Evolutionary conservation across 2,329 filamentous ascomycete species (phyloP).

Genomic region (Dichotomopilus funicola): DNA sequence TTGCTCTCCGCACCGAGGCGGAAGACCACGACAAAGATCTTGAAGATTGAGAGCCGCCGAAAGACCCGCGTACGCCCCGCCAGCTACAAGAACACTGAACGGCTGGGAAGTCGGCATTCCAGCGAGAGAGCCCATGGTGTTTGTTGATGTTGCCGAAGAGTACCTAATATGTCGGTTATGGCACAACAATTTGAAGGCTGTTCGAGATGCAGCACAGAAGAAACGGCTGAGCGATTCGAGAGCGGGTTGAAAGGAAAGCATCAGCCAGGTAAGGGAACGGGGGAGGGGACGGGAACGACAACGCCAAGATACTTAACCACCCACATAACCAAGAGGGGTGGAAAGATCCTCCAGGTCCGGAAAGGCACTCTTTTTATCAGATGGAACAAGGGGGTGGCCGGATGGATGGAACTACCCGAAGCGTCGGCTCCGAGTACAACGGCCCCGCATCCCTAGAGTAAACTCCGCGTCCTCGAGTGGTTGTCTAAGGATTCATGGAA

Average conservation of each 20-base stretch:
- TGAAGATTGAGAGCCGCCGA: constrained; percentile 60
- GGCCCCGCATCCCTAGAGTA: neutral
- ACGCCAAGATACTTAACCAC: too few relatives aligned
- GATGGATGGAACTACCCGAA: neutral
- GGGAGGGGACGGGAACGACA: too few relatives aligned
- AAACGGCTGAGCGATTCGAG: too few relatives aligned
- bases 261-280: too few relatives aligned
- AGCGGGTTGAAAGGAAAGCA: too few relatives aligned
- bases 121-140: constrained; percentile 17
- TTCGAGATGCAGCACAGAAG: too few relatives aligned
- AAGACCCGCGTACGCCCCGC: constrained; percentile 67
- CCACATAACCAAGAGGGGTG: neutral
- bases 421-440: constrained; percentile 3
- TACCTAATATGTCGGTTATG: too few relatives aligned
- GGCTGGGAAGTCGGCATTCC: constrained; percentile 21
- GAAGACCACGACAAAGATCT: constrained; percentile 54
- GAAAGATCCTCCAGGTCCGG: neutral
- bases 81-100: constrained; percentile 58
- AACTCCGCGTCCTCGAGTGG: neutral
- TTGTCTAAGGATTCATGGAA: neutral
- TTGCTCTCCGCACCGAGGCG: constrained; percentile 38
- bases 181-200: too few relatives aligned
- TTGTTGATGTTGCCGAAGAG: too few relatives aligned
- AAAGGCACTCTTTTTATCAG: neutral
- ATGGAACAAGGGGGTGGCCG: neutral